Base-by-base conservation (phyloP, 345 rosid genomes). In the Dimocarpus longan region DNA sequence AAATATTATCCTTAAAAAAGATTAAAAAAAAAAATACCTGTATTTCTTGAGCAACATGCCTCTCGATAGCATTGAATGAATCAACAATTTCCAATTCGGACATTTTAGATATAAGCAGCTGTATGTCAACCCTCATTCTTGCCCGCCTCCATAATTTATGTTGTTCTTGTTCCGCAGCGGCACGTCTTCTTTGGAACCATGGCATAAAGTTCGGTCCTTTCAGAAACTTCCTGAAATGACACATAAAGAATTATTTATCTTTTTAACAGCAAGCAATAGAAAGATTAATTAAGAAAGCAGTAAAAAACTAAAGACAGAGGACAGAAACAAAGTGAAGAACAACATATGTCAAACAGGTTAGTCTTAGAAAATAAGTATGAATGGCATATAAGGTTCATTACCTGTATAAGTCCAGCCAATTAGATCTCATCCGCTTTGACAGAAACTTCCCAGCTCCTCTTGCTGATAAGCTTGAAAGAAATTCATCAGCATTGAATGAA, bases 391-490 rank as follows among this genome's bases (percentile, higher is more conserved):
- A 69, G 39, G 46, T 70, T 74, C 57, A 68, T 78, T 88, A 96
- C 99, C 93, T 93, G 85, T 96, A 96, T 66, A 96, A 87, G 75
- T 94, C 98, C 69, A 95, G 87, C 99, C 99, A 96, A 85, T 96
- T 96, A 62, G 94, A 93, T 88, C 90, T 89, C 99, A 96, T 94
- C 71, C 98, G 89, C 84, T 96, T 94, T 44, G 91, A 90, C 74
- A 96, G 80, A 84, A 96, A 96, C 89, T 93, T 96, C 78, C 99
- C 98, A 6, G 87, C 91, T 74, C 98, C 99, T 85, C 99, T 91
- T 68, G 92, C 91, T 37, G 92, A 88, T 75, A 96, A 86, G 83
- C 81, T 96, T 52, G 88, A 85, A 68, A 96, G 88, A 82, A 96
- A 96, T 73, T 92, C 98, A 77, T 93, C 94, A 66, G 80, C 83